Evolutionary conservation across 169 alveolate species (phyloP).

Genomic region (Cytauxzoon felis): DNA sequence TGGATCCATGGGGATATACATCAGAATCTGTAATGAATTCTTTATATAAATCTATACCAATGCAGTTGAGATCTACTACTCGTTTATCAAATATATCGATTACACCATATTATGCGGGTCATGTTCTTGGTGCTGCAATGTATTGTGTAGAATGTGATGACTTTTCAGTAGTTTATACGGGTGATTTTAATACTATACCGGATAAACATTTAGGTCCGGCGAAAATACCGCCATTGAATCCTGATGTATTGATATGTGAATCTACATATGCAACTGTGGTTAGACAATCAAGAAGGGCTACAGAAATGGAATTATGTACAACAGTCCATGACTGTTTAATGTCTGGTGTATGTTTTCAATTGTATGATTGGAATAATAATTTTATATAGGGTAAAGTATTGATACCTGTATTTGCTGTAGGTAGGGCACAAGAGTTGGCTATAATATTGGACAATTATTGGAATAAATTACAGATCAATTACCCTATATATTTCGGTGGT

Average conservation of each 20-base stretch:
- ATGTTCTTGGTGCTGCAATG: constrained; percentile 97
- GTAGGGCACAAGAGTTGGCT: constrained; percentile 97
- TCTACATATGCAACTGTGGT: constrained; percentile 95
- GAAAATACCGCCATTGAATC: constrained; percentile 86
- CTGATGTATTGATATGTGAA: constrained; percentile 93
- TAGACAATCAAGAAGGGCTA: constrained; percentile 90
- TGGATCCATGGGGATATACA: constrained; percentile 78
- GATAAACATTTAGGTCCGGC: constrained; percentile 97
- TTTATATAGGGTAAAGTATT: constrained; percentile 84
- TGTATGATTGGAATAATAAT: constrained; percentile 59
- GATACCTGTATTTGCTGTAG: constrained; percentile 98
- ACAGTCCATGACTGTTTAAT: constrained; percentile 81
- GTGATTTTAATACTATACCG: constrained; percentile 93
- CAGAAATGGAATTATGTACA: constrained; percentile 93
- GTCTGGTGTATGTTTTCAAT: constrained; percentile 63
- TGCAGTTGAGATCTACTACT: constrained; percentile 88
- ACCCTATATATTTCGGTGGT: constrained; percentile 95
- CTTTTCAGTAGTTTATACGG: constrained; percentile 90
- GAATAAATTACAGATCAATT: constrained; percentile 87
- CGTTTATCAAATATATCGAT: constrained; percentile 81
- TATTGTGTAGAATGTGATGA: constrained; percentile 88
- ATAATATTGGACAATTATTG: constrained; percentile 94
- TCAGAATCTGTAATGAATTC: constrained; percentile 83
- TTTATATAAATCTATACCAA: constrained; percentile 78
- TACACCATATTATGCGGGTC: constrained; percentile 97